These are phyloP conservation scores for Mycena capillaripes DNA, from an alignment of 768 basidiomycete genomes.

Conservation along the genomic window DNA sequence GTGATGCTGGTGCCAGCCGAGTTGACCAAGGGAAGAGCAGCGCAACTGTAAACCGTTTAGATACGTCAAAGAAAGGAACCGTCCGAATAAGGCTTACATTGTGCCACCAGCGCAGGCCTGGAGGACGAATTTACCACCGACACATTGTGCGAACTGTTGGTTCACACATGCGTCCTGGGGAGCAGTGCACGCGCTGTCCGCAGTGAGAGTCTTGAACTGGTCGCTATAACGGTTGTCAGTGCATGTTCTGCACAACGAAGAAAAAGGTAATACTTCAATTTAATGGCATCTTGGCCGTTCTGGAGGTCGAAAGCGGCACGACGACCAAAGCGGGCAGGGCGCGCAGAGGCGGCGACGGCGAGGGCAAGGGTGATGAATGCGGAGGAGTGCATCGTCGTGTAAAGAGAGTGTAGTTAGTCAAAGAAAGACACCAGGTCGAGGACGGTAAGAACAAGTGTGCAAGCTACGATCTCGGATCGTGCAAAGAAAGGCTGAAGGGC, in stretches of 20 bases:
- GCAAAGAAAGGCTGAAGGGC: conserved; percentile 32
- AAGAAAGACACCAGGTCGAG: conserved; percentile 48
- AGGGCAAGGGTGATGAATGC: conserved; percentile 53
- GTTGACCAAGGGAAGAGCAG: conserved; percentile 67
- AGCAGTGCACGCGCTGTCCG: conserved; percentile 51
- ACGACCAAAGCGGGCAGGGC: conserved; percentile 49
- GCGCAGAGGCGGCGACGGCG: conserved; percentile 50
- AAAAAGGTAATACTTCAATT: conserved; percentile 51
- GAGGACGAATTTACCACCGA: conserved; percentile 58
- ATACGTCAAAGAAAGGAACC: not conserved
- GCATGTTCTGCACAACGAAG: not conserved
- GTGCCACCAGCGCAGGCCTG: conserved; percentile 52
- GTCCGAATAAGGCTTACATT: conserved; percentile 44
- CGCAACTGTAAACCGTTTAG: conserved; percentile 49
- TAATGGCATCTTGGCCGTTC: conserved; percentile 59
- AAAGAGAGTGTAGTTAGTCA: conserved; percentile 36
- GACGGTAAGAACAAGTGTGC: conserved; percentile 24
- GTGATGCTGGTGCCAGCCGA: conserved; percentile 63
- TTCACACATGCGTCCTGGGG: conserved; percentile 64
- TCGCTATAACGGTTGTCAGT: conserved; percentile 39
- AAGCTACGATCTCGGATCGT: conserved; percentile 46
- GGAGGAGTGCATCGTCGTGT: conserved; percentile 52
- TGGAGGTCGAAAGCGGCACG: conserved; percentile 49
- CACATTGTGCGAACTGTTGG: conserved; percentile 69
- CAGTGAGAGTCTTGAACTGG: conserved; percentile 50